Evolutionary conservation across 257 asterid genomes (phyloP).

Genomic region (Prunella vulgaris): DNA sequence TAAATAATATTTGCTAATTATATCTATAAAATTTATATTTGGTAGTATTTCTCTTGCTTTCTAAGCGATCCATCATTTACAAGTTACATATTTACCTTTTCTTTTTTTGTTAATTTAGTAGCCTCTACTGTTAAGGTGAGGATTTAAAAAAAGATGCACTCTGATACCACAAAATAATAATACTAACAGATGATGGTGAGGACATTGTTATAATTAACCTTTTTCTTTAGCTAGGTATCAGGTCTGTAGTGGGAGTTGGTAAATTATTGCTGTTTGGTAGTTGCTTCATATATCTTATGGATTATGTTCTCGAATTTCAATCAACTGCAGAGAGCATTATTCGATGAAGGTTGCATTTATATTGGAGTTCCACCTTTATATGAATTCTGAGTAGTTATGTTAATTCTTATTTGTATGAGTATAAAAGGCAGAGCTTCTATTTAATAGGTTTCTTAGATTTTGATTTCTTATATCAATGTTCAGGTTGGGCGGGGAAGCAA

Average conservation of each 20-base stretch:
- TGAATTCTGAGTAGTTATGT: conserved; percentile 32
- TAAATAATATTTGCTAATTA: not conserved
- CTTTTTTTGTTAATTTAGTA: conserved; percentile 20
- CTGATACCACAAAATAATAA: conserved; percentile 95
- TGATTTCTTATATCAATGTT: conserved; percentile 9
- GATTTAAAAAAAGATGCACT: conserved; percentile 84
- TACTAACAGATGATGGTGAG: conserved; percentile 98
- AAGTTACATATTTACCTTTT: not conserved
- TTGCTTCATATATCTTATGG: not conserved
- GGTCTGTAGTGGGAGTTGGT: conserved; percentile 38
- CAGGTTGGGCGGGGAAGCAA: conserved; percentile 97
- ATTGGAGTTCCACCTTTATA: conserved; percentile 98
- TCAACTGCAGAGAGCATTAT: conserved; percentile 77
- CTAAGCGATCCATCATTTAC: not conserved
- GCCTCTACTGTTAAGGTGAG: conserved; percentile 61
- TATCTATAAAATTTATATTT: not conserved
- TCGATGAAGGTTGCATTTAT: conserved; percentile 90
- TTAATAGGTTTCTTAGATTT: conserved; percentile 10
- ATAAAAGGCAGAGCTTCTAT: too few species aligned
- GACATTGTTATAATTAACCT: conserved; percentile 80
- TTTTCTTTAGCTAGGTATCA: conserved; percentile 93
- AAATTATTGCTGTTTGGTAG: not conserved
- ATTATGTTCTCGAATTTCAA: conserved; percentile 20
- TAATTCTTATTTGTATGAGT: too few species aligned
- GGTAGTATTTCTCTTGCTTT: not conserved